phyloP scores from a whole-genome alignment of 345 rosid genomes.

The Salix purpurea region DNA sequence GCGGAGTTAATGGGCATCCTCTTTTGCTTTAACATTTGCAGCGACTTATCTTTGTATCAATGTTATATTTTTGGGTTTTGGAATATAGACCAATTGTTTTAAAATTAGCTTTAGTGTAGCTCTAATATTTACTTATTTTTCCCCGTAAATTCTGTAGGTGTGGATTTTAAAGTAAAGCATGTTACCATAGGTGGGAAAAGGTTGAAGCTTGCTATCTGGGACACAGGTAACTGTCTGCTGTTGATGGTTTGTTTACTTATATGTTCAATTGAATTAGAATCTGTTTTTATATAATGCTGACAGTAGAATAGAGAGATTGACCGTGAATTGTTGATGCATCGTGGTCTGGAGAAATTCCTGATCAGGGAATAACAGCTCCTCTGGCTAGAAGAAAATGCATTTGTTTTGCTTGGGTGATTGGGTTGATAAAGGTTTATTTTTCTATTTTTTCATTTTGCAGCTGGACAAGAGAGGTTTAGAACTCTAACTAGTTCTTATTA shows the following conservation, averaged over 20 bases:
- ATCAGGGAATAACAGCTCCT: background rate
- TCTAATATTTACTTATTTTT: background rate
- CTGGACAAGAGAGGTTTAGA: conserved; percentile 96
- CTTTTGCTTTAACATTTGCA: background rate
- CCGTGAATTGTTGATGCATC: background rate
- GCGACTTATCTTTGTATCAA: background rate
- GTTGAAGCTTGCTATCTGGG: conserved; percentile 96
- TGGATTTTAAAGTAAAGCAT: conserved; percentile 88
- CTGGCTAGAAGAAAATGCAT: background rate
- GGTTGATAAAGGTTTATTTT: too few relatives aligned
- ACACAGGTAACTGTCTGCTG: conserved; percentile 51
- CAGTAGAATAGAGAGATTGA: background rate
- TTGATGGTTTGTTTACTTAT: background rate
- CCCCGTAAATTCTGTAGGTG: conserved; percentile 40
- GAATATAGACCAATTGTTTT: too few relatives aligned
- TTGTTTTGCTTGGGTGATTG: too few relatives aligned
- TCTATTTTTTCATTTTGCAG: conserved; percentile 32
- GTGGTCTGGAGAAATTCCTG: background rate
- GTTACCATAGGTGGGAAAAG: conserved; percentile 73
- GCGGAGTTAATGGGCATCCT: too few relatives aligned
- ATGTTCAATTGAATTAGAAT: background rate
- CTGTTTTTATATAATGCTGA: background rate
- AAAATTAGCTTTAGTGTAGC: too few relatives aligned
- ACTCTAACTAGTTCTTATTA: conserved; percentile 88
- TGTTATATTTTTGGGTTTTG: too few relatives aligned